These are phyloP conservation scores for Crucihimalaya himalaica DNA, from an alignment of 345 rosid species.

Conservation along the genomic window DNA sequence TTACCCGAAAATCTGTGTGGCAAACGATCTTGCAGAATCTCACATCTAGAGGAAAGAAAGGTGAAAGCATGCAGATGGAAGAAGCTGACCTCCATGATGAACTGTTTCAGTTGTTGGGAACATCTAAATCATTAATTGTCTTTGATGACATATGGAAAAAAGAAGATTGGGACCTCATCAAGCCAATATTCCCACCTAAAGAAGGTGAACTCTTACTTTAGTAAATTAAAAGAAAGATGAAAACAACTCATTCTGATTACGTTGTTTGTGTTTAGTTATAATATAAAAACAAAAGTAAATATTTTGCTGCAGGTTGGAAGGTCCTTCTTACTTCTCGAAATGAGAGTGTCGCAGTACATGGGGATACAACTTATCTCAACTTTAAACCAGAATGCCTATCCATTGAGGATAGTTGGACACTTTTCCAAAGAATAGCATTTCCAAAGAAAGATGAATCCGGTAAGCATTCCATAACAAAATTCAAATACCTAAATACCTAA, in stretches of 20 bases:
- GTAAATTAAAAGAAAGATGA: too few relatives aligned
- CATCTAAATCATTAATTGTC: neutral
- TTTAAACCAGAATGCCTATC: slow-evolving; percentile 19
- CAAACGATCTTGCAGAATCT: neutral
- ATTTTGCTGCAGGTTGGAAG: neutral
- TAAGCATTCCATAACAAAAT: too few relatives aligned
- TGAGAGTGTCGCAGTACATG: slow-evolving; percentile 2
- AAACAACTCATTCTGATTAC: too few relatives aligned
- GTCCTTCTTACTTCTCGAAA: slow-evolving; percentile 43
- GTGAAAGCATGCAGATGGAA: neutral
- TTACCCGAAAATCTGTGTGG: neutral
- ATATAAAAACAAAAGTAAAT: neutral
- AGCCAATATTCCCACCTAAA: neutral
- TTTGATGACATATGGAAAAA: neutral
- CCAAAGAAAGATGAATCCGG: slow-evolving; percentile 14
- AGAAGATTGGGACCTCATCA: neutral
- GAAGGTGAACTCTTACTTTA: neutral
- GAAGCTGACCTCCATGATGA: neutral
- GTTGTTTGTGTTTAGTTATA: too few relatives aligned
- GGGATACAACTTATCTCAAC: neutral
- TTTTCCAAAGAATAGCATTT: slow-evolving; percentile 7
- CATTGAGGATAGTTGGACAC: slow-evolving; percentile 38
- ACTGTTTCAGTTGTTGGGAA: neutral
- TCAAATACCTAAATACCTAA: too few relatives aligned
- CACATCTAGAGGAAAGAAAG: neutral